phyloP scores from a whole-genome alignment of 176 grass and related monocot genomes.

The Aegilops umbellulata region DNA sequence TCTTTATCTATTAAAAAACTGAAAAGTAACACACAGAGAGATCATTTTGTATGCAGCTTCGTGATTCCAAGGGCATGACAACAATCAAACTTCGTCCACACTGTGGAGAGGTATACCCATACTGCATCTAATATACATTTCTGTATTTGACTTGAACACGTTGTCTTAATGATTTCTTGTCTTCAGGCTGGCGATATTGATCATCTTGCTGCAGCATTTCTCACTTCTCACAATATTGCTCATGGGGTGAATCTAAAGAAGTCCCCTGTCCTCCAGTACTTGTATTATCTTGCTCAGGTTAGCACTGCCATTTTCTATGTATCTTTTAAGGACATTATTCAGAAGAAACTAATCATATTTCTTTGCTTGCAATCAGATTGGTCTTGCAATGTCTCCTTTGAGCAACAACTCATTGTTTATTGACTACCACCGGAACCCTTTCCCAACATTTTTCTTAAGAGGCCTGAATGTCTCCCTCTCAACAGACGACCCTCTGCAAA shows the following conservation, averaged over 20 bases:
- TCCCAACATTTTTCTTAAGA: constrained; percentile 78
- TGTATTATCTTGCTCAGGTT: constrained; percentile 96
- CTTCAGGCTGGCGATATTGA: constrained; percentile 88
- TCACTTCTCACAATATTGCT: constrained; percentile 81
- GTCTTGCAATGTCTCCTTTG: constrained; percentile 95
- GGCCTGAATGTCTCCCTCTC: constrained; percentile 94
- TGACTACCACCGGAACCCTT: constrained; percentile 94
- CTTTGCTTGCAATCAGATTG: constrained; percentile 65
- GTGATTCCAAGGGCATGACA: constrained; percentile 89
- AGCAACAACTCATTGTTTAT: constrained; percentile 97
- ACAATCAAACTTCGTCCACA: constrained; percentile 94
- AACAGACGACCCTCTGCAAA: constrained; percentile 93
- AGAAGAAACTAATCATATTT: constrained; percentile 12
- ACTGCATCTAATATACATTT: background rate
- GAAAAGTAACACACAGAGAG: background rate
- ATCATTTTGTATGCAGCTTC: constrained; percentile 46
- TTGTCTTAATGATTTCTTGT: constrained; percentile 31
- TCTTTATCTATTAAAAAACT: no score
- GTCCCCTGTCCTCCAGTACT: constrained; percentile 87
- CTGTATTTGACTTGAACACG: background rate
- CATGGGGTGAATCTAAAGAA: constrained; percentile 92
- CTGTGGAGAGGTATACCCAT: constrained; percentile 75
- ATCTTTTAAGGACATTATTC: background rate
- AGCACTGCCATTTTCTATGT: constrained; percentile 14
- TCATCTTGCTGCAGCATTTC: constrained; percentile 89